phyloP scores from a whole-genome alignment of 345 rosid genomes.

The Populus tremula region DNA sequence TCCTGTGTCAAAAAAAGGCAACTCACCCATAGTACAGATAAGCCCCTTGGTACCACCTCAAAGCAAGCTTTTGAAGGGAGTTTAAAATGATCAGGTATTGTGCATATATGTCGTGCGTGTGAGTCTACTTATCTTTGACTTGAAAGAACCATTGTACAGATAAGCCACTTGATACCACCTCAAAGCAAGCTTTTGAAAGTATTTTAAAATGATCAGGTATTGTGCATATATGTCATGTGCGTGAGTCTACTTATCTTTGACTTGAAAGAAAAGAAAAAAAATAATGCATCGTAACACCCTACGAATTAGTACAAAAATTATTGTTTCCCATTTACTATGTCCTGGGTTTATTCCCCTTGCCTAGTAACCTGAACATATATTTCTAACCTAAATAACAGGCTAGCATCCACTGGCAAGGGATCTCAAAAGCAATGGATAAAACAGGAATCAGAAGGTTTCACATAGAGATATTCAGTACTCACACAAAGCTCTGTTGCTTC shows the following conservation, averaged over 20 bases:
- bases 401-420: not conserved
- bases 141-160: not conserved
- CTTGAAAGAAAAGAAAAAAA: not conserved
- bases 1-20: not conserved
- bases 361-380: not conserved
- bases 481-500: constrained; percentile 23
- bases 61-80: not conserved
- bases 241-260: not conserved
- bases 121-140: no score
- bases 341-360: no score
- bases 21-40: not conserved
- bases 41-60: not conserved
- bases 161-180: not conserved
- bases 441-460: not conserved
- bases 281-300: not conserved
- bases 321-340: no score
- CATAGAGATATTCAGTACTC: not conserved
- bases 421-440: not conserved
- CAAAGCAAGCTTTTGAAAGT: not conserved
- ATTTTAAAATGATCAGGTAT: not conserved
- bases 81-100: not conserved
- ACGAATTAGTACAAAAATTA: no score
- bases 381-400: not conserved
- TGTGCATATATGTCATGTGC: not conserved
- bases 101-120: not conserved